Evolutionary conservation across 192 early-diverging fungal species (phyloP).

Genomic region (Lunasporangiospora selenospora): DNA sequence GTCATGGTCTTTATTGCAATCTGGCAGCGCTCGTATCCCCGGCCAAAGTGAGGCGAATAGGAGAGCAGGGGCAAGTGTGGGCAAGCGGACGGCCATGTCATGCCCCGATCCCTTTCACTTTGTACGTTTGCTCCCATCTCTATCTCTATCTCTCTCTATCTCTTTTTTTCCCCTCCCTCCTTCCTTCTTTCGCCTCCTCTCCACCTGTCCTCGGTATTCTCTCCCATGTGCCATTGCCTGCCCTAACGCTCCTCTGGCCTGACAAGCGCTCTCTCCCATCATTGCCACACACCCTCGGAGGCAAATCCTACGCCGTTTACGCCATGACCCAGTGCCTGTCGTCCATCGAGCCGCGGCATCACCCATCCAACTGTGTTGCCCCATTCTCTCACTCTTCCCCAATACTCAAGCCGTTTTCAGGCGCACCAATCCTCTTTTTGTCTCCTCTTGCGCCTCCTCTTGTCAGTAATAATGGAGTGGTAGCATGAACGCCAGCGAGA

Average conservation of each 20-base stretch:
- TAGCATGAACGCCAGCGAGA: too few relatives aligned
- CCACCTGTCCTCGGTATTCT: not conserved
- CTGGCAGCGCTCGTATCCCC: not conserved
- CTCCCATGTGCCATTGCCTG: not conserved
- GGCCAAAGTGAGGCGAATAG: not conserved
- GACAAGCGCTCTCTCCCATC: too few relatives aligned
- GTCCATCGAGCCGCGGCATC: too few relatives aligned
- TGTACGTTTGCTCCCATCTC: not conserved
- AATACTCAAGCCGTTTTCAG: too few relatives aligned
- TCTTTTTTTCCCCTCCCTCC: not conserved
- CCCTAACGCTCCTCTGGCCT: not conserved
- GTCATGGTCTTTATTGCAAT: not conserved
- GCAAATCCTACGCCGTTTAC: too few relatives aligned
- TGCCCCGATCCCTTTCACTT: not conserved
- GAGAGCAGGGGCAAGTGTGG: not conserved
- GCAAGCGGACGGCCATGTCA: not conserved
- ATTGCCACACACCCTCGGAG: too few relatives aligned
- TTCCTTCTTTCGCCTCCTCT: not conserved
- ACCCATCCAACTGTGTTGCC: too few relatives aligned
- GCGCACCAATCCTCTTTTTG: too few relatives aligned
- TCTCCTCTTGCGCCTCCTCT: too few relatives aligned
- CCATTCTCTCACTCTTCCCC: too few relatives aligned
- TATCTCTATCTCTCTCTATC: not conserved
- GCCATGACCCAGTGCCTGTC: too few relatives aligned
- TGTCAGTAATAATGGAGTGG: too few relatives aligned